phyloP scores from a whole-genome alignment of 768 basidiomycete genomes.

The Tylopilus felleus region DNA sequence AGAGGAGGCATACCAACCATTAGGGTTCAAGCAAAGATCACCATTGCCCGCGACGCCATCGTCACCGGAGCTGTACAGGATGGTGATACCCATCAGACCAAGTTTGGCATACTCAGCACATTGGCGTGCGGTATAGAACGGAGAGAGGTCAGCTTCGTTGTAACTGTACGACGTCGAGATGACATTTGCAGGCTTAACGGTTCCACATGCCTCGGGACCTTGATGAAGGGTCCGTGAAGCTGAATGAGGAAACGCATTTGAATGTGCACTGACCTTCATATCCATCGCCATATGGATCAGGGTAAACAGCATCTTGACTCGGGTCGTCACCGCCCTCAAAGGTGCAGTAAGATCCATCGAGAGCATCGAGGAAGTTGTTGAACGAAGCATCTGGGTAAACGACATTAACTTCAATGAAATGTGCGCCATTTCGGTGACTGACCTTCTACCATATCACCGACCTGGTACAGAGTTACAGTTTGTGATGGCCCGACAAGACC shows the following conservation, averaged over 20 bases:
- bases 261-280: background rate
- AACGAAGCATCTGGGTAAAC: slow-evolving; percentile 29
- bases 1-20: slow-evolving; percentile 15
- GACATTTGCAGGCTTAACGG: slow-evolving; percentile 36
- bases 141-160: slow-evolving; percentile 36
- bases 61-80: slow-evolving; percentile 22
- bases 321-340: slow-evolving; percentile 37
- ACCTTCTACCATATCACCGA: slow-evolving; percentile 29
- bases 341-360: slow-evolving; percentile 37
- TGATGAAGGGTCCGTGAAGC: background rate
- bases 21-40: slow-evolving; percentile 8
- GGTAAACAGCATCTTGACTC: slow-evolving; percentile 25
- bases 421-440: background rate
- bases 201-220: slow-evolving; percentile 36
- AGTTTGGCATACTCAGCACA: slow-evolving; percentile 48
- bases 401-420: background rate
- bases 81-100: slow-evolving; percentile 35
- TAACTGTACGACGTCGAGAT: slow-evolving; percentile 44
- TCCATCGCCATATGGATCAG: slow-evolving; percentile 13
- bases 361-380: slow-evolving; percentile 38
- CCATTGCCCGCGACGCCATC: background rate
- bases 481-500: slow-evolving; percentile 23
- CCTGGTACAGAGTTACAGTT: slow-evolving; percentile 32
- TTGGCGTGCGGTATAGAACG: slow-evolving; percentile 39
- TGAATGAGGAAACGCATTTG: background rate